Conservation (phyloP, 2,329 filamentous ascomycete species). For the Neofusicoccum parvum region DNA sequence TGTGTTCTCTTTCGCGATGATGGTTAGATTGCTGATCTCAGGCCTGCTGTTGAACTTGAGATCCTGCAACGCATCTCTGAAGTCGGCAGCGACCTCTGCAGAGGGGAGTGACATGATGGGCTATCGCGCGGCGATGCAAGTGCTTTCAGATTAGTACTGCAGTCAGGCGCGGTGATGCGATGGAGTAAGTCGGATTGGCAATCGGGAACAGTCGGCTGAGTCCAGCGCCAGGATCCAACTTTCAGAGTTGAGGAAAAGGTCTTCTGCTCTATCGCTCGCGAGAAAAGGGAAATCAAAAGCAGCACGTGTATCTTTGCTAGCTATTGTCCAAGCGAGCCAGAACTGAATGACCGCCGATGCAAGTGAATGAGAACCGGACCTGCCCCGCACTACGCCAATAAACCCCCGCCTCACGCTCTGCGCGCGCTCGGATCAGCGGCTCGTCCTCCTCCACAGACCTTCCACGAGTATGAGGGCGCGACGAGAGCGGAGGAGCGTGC, state of each 20-base stretch:
- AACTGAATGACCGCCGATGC: constrained; percentile 30
- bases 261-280: constrained; percentile 37
- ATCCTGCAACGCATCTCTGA: constrained; percentile 89
- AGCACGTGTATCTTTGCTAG: constrained; percentile 52
- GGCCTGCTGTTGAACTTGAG: constrained; percentile 87
- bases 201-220: constrained; percentile 12
- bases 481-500: background rate
- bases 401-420: constrained; percentile 10
- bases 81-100: constrained; percentile 92
- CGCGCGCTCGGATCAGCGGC: background rate
- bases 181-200: constrained; percentile 28
- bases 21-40: constrained; percentile 95
- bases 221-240: constrained; percentile 19
- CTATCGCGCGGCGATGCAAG: constrained; percentile 27
- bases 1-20: constrained; percentile 96
- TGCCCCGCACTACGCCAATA: constrained; percentile 21
- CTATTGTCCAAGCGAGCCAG: constrained; percentile 42
- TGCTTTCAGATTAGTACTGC: constrained; percentile 24
- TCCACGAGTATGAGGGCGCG: constrained; percentile 13
- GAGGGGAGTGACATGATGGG: constrained; percentile 66
- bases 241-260: constrained; percentile 19
- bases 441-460: constrained; percentile 12
- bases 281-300: constrained; percentile 43
- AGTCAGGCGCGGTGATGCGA: constrained; percentile 24
- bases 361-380: constrained; percentile 20